Percentiles rank a stretch among this genome's conserved stretches.
phyloP scores from a whole-genome alignment of 2,329 filamentous ascomycete genomes.

The Fonsecaea nubica region DNA sequence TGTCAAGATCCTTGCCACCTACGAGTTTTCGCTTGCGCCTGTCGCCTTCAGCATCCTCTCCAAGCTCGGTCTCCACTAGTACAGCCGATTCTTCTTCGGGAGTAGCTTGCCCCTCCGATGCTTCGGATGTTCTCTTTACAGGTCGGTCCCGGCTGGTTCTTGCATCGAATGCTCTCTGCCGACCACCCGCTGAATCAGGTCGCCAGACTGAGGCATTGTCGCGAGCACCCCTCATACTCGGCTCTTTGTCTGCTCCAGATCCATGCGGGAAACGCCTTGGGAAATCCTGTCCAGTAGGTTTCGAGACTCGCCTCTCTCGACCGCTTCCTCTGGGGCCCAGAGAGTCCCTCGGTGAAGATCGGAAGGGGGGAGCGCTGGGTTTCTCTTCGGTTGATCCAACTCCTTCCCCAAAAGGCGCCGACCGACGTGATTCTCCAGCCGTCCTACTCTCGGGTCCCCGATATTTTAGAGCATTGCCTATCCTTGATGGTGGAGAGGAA shows the following conservation, averaged over 20 bases:
- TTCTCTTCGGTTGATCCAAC: not conserved
- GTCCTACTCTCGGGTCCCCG: not conserved
- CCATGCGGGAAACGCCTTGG: not conserved
- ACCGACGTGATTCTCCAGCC: not conserved
- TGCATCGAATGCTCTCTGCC: not conserved
- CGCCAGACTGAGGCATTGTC: constrained; percentile 7
- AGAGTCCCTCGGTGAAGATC: not conserved
- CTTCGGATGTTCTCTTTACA: not conserved
- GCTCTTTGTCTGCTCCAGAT: not conserved
- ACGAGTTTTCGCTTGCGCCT: constrained; percentile 16
- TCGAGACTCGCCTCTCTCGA: not conserved
- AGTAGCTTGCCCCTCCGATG: not conserved
- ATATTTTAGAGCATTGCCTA: not conserved
- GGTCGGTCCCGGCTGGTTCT: not conserved
- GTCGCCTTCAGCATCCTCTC: constrained; percentile 10
- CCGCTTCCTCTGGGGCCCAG: not conserved
- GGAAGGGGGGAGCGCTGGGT: not conserved
- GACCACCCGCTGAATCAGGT: not conserved
- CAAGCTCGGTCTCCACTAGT: constrained; percentile 49
- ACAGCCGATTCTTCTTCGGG: not conserved
- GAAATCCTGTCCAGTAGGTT: not conserved
- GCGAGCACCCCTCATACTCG: not conserved
- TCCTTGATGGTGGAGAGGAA: not conserved
- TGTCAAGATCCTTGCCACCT: constrained; percentile 21
- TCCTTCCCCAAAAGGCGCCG: not conserved